Evolutionary conservation across 169 alveolate species (phyloP).

Genomic region (Plasmodium knowlesi): DNA sequence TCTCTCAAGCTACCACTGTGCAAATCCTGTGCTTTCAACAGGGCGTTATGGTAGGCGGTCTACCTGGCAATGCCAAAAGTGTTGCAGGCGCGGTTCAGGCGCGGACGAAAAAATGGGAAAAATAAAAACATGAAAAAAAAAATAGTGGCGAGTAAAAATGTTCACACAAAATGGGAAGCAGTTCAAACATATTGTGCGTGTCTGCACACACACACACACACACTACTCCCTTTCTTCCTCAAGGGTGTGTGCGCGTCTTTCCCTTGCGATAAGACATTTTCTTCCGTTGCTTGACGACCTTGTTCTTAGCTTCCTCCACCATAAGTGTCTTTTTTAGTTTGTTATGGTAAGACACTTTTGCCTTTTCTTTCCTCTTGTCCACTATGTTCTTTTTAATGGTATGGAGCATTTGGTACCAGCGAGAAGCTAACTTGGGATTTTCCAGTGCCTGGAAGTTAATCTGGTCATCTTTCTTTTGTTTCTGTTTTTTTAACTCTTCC

Average conservation of each 20-base stretch:
- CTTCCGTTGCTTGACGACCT: slow-evolving; percentile 22
- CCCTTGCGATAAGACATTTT: slow-evolving; percentile 22
- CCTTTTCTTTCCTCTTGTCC: slow-evolving; percentile 18
- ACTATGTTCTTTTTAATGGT: slow-evolving; percentile 59
- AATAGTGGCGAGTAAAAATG: not conserved
- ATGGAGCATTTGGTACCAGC: slow-evolving; percentile 74
- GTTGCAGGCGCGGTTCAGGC: not conserved
- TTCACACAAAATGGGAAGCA: not conserved
- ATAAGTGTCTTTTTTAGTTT: slow-evolving; percentile 24
- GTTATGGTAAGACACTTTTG: slow-evolving; percentile 45
- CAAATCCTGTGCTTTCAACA: not conserved
- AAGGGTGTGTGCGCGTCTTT: not conserved
- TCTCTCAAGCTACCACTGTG: not conserved
- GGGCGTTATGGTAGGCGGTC: not conserved
- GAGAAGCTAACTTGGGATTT: slow-evolving; percentile 76
- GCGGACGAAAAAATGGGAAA: not conserved
- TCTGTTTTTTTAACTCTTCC: slow-evolving; percentile 74
- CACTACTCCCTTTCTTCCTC: not conserved
- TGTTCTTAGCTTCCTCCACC: slow-evolving; percentile 13
- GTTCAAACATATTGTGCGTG: not conserved
- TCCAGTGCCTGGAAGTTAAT: slow-evolving; percentile 84
- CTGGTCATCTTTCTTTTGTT: slow-evolving; percentile 67
- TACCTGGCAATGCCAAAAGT: not conserved
- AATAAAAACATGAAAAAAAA: not conserved
- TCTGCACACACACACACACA: not conserved